phyloP scores from a whole-genome alignment of 2,329 filamentous ascomycete species.

The Alternaria ethzedia region DNA sequence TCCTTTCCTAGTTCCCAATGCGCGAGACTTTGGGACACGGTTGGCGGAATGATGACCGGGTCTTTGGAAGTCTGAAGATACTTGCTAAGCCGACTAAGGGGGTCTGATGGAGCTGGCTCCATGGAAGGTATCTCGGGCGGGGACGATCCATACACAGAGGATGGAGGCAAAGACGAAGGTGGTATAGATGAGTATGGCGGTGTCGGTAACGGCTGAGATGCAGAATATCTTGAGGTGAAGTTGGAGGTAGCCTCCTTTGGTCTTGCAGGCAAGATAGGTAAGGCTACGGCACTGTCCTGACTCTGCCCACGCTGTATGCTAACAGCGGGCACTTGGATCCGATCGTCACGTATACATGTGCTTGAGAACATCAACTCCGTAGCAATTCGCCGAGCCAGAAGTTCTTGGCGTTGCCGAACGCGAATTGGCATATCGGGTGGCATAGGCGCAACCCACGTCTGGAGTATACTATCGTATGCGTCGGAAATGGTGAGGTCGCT shows the following conservation, averaged over 20 bases:
- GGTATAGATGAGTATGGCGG: constrained; percentile 18
- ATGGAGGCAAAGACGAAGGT: constrained; percentile 19
- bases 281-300: constrained; percentile 17
- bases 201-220: constrained; percentile 23
- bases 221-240: not conserved
- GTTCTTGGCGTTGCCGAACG: constrained; percentile 40
- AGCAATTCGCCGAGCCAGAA: constrained; percentile 43
- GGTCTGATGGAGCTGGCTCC: constrained; percentile 7
- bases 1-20: constrained; percentile 52
- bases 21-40: constrained; percentile 46
- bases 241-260: constrained; percentile 3
- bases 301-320: constrained; percentile 7
- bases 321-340: constrained; percentile 10
- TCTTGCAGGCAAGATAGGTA: constrained; percentile 31
- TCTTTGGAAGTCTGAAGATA: constrained; percentile 39
- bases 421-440: constrained; percentile 29
- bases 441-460: constrained; percentile 41
- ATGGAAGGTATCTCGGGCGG: constrained; percentile 9
- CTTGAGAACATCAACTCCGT: constrained; percentile 49
- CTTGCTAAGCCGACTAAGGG: constrained; percentile 43
- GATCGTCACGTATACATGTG: constrained; percentile 17
- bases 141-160: constrained; percentile 10
- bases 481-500: constrained; percentile 25
- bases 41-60: constrained; percentile 34
- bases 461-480: constrained; percentile 42